A percentile compares a stretch with the other conserved stretches of the same genome.
Evolutionary conservation across 805 yeast genomes (phyloP).

Genomic region (Candida vaughaniae): DNA sequence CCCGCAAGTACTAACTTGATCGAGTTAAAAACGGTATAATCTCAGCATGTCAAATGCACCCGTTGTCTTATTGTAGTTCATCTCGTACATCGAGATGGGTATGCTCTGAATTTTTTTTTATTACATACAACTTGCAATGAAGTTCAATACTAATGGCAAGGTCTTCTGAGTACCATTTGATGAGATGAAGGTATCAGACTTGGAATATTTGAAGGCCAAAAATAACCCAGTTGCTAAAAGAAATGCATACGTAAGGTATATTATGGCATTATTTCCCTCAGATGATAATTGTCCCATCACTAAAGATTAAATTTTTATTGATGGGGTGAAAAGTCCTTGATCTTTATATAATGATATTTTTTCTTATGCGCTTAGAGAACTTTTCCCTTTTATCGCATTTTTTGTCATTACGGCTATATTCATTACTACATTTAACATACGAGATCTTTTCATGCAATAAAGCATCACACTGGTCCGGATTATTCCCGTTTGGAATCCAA

Average conservation of each 20-base stretch:
- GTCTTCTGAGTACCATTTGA: conserved; percentile 81
- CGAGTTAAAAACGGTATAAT: conserved; percentile 43
- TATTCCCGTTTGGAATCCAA: conserved; percentile 21
- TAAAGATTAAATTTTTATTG: too few species aligned
- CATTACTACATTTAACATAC: too few species aligned
- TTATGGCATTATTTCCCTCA: conserved; percentile 44
- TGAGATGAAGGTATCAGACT: conserved; percentile 60
- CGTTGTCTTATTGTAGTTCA: conserved; percentile 11
- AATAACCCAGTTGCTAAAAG: conserved; percentile 39
- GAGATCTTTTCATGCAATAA: too few species aligned
- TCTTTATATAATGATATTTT: neutral
- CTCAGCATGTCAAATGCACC: conserved; percentile 30
- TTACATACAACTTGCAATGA: conserved; percentile 83
- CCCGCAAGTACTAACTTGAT: conserved; percentile 46
- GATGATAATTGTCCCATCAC: conserved; percentile 29
- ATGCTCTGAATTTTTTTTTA: neutral
- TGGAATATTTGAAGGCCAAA: conserved; percentile 56
- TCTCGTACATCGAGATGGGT: neutral
- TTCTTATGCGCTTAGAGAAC: conserved; percentile 8
- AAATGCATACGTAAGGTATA: conserved; percentile 39
- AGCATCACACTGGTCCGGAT: too few species aligned
- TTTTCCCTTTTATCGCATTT: too few species aligned
- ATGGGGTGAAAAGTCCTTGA: too few species aligned
- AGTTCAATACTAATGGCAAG: conserved; percentile 79
- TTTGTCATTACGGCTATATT: too few species aligned